phyloP scores from a whole-genome alignment of 768 basidiomycete species.

The Mycena rosella region DNA sequence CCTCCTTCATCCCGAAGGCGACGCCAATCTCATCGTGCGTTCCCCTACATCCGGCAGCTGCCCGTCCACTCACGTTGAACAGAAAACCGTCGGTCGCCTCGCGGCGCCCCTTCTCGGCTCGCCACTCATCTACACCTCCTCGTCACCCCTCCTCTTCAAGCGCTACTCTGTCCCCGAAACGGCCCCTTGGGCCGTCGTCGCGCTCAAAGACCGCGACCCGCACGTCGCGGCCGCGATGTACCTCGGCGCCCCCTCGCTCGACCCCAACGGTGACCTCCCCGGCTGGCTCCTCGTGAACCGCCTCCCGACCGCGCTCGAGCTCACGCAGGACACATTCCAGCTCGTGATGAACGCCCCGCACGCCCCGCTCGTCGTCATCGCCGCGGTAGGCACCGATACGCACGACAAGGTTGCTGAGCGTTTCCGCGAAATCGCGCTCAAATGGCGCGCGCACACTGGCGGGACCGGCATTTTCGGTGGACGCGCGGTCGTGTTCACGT shows the following conservation, averaged over 20 bases:
- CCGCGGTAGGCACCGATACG: conserved; percentile 56
- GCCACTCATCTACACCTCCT: conserved; percentile 58
- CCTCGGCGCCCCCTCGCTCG: conserved; percentile 43
- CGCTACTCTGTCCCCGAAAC: conserved; percentile 52
- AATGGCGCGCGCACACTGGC: conserved; percentile 66
- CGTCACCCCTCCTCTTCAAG: conserved; percentile 51
- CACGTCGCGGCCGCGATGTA: conserved; percentile 61
- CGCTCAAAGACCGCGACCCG: conserved; percentile 70
- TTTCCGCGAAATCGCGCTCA: conserved; percentile 65
- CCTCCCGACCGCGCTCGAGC: conserved; percentile 79
- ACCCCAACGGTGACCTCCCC: conserved; percentile 50
- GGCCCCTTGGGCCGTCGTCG: conserved; percentile 74
- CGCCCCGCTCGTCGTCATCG: conserved; percentile 83
- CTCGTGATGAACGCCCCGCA: conserved; percentile 87
- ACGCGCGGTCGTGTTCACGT: conserved; percentile 83
- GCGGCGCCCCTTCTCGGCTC: conserved; percentile 61
- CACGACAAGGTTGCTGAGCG: conserved; percentile 59
- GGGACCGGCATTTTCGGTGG: conserved; percentile 56
- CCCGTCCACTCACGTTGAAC: conserved; percentile 33
- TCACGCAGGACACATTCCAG: conserved; percentile 85
- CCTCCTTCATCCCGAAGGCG: conserved; percentile 59
- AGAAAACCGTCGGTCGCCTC: conserved; percentile 54
- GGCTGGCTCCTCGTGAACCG: conserved; percentile 78
- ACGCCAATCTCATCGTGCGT: conserved; percentile 48
- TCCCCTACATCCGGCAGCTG: conserved; percentile 56